Percentiles rank a stretch among this genome's conserved stretches.
phyloP scores from a whole-genome alignment of 441 rosid genomes.

The Erodium texanum region DNA sequence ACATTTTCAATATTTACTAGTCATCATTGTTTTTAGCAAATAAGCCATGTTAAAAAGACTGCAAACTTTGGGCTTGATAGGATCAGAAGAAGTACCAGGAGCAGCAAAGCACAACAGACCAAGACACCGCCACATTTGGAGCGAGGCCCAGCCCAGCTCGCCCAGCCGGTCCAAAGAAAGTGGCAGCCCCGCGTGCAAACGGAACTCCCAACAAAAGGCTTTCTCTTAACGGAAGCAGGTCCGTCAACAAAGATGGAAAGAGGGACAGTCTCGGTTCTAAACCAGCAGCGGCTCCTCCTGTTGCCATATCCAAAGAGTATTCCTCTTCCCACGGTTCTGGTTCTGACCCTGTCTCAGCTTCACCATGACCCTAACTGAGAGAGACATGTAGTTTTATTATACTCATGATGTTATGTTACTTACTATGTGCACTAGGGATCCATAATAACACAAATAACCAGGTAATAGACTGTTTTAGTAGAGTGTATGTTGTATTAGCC shows the following conservation, averaged over 20 bases:
- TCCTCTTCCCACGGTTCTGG: constrained; percentile 64
- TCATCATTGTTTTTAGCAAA: neutral
- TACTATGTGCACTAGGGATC: neutral
- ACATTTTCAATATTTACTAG: neutral
- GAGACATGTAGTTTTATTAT: neutral
- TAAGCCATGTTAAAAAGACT: neutral
- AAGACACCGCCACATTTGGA: constrained; percentile 48
- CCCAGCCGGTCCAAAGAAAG: constrained; percentile 39
- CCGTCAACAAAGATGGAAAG: constrained; percentile 56
- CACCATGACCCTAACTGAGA: neutral
- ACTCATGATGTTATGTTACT: neutral
- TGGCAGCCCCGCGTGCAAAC: constrained; percentile 49
- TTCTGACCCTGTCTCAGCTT: constrained; percentile 39
- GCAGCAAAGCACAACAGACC: constrained; percentile 66
- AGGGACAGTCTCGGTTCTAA: constrained; percentile 43
- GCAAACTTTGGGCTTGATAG: constrained; percentile 21
- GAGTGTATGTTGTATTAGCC: neutral
- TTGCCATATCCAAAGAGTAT: constrained; percentile 75
- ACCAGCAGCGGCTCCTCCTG: constrained; percentile 62
- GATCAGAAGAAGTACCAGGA: constrained; percentile 87
- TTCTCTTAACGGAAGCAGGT: constrained; percentile 72
- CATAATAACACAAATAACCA: neutral
- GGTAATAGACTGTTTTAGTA: neutral
- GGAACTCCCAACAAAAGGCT: constrained; percentile 77
- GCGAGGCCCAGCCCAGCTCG: constrained; percentile 89